Evolutionary conservation across 1,139 yeast species (phyloP).

Genomic region (Yamadazyma trypodendri): DNA sequence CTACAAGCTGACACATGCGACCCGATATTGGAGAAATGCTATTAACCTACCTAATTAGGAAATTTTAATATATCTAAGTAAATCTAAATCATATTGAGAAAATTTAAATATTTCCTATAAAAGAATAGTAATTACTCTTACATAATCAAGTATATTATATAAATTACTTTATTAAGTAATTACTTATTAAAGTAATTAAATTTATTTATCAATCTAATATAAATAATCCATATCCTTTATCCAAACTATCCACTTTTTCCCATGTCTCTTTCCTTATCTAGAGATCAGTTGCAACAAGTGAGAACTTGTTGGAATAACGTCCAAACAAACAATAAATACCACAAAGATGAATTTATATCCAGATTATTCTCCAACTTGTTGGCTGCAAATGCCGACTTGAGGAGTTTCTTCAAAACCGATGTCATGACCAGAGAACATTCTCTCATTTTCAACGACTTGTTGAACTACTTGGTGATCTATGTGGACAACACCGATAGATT

Average conservation of each 20-base stretch:
- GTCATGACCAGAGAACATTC: constrained; percentile 30
- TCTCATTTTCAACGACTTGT: constrained; percentile 35
- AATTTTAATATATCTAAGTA: too few relatives aligned
- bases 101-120: too few relatives aligned
- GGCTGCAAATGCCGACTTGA: constrained; percentile 28
- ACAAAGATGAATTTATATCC: constrained; percentile 28
- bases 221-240: constrained; percentile 1
- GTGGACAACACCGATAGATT: constrained; percentile 29
- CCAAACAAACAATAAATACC: constrained; percentile 28
- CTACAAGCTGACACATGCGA: too few relatives aligned
- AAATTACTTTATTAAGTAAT: too few relatives aligned
- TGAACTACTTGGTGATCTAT: constrained; percentile 33
- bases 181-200: too few relatives aligned
- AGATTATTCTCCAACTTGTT: constrained; percentile 36
- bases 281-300: constrained; percentile 17
- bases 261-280: constrained; percentile 15
- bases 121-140: too few relatives aligned
- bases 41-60: too few relatives aligned
- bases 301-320: constrained; percentile 35
- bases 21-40: too few relatives aligned
- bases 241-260: background rate
- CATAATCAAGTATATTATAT: too few relatives aligned
- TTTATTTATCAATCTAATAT: too few relatives aligned
- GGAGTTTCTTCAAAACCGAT: constrained; percentile 24
- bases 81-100: too few relatives aligned